Evolutionary conservation across 2,329 filamentous ascomycete species (phyloP).

Genomic region (Hymenoscyphus infarciens): DNA sequence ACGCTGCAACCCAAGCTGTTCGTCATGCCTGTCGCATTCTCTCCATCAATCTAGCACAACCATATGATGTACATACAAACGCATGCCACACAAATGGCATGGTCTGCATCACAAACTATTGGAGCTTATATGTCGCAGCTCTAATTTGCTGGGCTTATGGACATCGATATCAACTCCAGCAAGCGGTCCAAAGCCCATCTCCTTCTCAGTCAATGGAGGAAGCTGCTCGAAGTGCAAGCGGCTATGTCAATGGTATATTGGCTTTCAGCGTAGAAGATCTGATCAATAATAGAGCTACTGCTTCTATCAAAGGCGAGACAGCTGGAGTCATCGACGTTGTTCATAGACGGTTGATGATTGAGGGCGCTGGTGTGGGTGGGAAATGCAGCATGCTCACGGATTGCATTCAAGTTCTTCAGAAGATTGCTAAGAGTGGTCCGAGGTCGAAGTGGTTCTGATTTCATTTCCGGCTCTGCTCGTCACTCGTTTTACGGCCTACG

Average conservation of each 20-base stretch:
- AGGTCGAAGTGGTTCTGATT: slow-evolving; percentile 42
- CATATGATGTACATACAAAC: slow-evolving; percentile 12
- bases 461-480: background rate
- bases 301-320: slow-evolving; percentile 40
- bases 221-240: slow-evolving; percentile 27
- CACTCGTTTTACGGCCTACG: background rate
- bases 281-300: slow-evolving; percentile 34
- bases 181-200: slow-evolving; percentile 1
- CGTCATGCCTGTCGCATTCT: slow-evolving; percentile 52
- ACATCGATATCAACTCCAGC: slow-evolving; percentile 32
- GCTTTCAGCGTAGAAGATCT: slow-evolving; percentile 41
- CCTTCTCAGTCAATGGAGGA: slow-evolving; percentile 16
- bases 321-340: slow-evolving; percentile 47
- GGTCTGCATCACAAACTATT: slow-evolving; percentile 46
- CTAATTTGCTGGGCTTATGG: slow-evolving; percentile 59
- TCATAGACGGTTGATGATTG: slow-evolving; percentile 44
- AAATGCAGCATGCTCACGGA: slow-evolving; percentile 51
- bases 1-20: slow-evolving; percentile 44
- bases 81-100: slow-evolving; percentile 16
- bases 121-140: slow-evolving; percentile 54
- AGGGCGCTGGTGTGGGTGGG: slow-evolving; percentile 42
- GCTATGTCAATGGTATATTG: slow-evolving; percentile 40
- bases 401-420: slow-evolving; percentile 49
- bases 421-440: slow-evolving; percentile 44
- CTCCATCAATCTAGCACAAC: slow-evolving; percentile 41